These are phyloP conservation scores for Aspergillus avenaceus DNA, from an alignment of 495 filamentous ascomycete genomes.

Conservation along the genomic window DNA sequence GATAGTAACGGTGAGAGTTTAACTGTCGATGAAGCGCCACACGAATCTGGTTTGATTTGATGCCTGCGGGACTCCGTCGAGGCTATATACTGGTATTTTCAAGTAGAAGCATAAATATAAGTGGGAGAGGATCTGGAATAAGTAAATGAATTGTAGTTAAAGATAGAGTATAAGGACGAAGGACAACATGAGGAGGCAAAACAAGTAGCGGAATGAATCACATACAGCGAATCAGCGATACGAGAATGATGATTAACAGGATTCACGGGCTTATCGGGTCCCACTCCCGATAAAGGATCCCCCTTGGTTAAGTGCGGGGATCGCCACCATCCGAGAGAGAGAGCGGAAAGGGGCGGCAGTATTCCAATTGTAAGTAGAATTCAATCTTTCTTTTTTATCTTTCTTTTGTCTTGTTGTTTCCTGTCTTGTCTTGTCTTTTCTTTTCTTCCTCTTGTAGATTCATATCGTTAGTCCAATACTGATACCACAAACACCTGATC, in stretches of 20 bases:
- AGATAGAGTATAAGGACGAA: background rate
- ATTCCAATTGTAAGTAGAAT: slow-evolving; percentile 5
- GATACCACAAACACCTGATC: too few species aligned
- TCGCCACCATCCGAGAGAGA: slow-evolving; percentile 43
- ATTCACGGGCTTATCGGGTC: background rate
- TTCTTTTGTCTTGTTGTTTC: background rate
- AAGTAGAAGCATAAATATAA: background rate
- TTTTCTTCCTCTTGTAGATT: too few species aligned
- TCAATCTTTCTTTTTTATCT: too few species aligned
- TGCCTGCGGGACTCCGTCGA: too few species aligned
- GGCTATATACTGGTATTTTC: too few species aligned
- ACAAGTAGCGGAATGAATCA: background rate
- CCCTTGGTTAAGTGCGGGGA: slow-evolving; percentile 31
- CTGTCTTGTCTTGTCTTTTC: too few species aligned
- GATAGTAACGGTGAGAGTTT: too few species aligned
- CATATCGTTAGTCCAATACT: too few species aligned
- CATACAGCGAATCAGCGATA: background rate
- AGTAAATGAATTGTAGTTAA: background rate
- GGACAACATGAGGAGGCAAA: background rate
- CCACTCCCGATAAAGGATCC: too few species aligned
- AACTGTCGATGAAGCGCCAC: too few species aligned
- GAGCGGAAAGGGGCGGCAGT: slow-evolving; percentile 11
- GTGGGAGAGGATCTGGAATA: too few species aligned
- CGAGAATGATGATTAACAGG: background rate
- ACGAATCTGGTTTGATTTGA: too few species aligned